Conservation (phyloP, 805 yeast genomes). For the Zygosaccharomyces kombuchaensis region DNA sequence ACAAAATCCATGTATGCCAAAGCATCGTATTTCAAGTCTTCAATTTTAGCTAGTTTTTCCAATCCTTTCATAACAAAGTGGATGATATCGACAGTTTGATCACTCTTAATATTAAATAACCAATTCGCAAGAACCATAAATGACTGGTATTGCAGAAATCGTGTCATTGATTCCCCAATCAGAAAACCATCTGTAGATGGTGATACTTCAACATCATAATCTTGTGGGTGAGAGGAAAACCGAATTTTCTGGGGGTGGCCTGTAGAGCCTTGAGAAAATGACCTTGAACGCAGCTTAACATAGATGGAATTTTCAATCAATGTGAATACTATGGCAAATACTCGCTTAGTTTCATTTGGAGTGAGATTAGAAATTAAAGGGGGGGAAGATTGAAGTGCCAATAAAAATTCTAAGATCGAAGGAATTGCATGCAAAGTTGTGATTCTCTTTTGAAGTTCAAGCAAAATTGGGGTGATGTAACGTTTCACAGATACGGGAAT, state of each 20-base stretch:
- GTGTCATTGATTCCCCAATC: conserved; percentile 49
- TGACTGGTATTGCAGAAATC: conserved; percentile 59
- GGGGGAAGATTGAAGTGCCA: conserved; percentile 63
- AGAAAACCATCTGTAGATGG: conserved; percentile 50
- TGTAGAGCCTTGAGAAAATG: not conserved
- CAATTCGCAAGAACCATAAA: conserved; percentile 65
- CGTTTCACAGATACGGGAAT: conserved; percentile 69
- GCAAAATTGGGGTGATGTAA: conserved; percentile 60
- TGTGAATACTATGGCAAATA: conserved; percentile 79
- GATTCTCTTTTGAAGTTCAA: conserved; percentile 70
- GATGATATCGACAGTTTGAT: conserved; percentile 55
- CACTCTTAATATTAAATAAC: conserved; percentile 60
- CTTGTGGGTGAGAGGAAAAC: conserved; percentile 31
- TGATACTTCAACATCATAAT: conserved; percentile 47
- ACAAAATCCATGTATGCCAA: conserved; percentile 65
- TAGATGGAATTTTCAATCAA: conserved; percentile 70
- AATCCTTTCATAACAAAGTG: conserved; percentile 61
- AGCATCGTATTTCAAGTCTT: conserved; percentile 43
- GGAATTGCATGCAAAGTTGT: conserved; percentile 65
- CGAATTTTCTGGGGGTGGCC: not conserved
- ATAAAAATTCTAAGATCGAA: conserved; percentile 70
- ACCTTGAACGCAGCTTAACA: conserved; percentile 20
- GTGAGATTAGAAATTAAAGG: conserved; percentile 66
- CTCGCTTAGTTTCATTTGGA: conserved; percentile 69
- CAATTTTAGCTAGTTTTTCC: conserved; percentile 39